A percentile compares a stretch with the other conserved stretches of the same genome.
These are phyloP conservation scores for Ogataea chonburiensis DNA, from an alignment of 805 yeast genomes.

Conservation along the genomic window DNA sequence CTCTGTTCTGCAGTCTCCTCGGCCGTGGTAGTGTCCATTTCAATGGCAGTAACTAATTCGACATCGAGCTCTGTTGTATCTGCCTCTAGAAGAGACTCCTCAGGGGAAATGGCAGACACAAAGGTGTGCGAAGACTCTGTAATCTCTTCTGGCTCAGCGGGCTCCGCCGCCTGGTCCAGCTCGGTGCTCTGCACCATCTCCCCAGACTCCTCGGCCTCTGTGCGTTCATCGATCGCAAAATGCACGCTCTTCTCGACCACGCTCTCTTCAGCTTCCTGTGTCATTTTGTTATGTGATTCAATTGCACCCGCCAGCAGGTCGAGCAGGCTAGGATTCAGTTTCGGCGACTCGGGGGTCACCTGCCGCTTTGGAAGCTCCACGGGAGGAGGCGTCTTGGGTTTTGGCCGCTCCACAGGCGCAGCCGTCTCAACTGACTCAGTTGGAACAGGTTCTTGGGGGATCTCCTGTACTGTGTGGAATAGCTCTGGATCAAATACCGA, in stretches of 20 bases:
- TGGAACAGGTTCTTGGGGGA: slow-evolving; percentile 4
- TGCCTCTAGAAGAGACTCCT: slow-evolving; percentile 5
- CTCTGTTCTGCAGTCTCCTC: not conserved
- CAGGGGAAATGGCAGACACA: too few species aligned
- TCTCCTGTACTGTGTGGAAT: slow-evolving; percentile 3
- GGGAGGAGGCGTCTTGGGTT: slow-evolving; percentile 15
- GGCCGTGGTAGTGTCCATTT: not conserved
- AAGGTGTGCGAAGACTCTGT: too few species aligned
- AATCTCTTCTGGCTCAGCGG: too few species aligned
- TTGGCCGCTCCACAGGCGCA: slow-evolving; percentile 4
- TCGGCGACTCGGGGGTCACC: slow-evolving; percentile 30
- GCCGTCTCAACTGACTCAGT: slow-evolving; percentile 2
- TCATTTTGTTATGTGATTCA: slow-evolving; percentile 17
- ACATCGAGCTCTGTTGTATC: not conserved
- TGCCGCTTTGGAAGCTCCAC: slow-evolving; percentile 12
- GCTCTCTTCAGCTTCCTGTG: slow-evolving; percentile 4
- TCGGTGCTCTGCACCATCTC: slow-evolving; percentile 2
- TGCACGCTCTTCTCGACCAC: slow-evolving; percentile 6
- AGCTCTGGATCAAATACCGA: slow-evolving; percentile 5
- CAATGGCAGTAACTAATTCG: too few species aligned
- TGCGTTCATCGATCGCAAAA: not conserved
- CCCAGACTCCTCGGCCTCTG: not conserved
- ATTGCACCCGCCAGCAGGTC: slow-evolving; percentile 24
- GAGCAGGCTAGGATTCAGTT: slow-evolving; percentile 22
- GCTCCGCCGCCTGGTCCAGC: not conserved